Base-by-base conservation (phyloP, 495 filamentous ascomycete species). In the Penicillium pulvis region DNA sequence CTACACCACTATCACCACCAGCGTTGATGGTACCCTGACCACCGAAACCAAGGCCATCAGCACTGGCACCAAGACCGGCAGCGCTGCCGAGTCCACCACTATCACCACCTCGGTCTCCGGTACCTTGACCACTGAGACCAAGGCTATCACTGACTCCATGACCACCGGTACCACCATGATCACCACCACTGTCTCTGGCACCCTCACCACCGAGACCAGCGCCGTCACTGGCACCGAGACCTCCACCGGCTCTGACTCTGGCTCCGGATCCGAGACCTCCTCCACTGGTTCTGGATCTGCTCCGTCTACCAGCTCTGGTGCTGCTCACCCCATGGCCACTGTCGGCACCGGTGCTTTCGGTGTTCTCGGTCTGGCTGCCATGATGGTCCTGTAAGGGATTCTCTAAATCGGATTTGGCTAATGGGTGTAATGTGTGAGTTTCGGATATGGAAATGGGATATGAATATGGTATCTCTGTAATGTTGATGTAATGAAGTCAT, bases 301-400 rank as follows among this genome's bases (percentile, higher is more conserved):
- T 19, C 51, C 71, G 44, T 62, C 66, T 6, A 56, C 63, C 51
- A 66, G 65, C 36, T 60, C 63, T 14, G 70, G 53, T 42, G 69
- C 65, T 48, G 76, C 71, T 59, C 62, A 68, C 56, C 67, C 69
- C 56, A 66, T 72, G 65, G 65, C 68, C 28, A 68, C 75, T 24
- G 58, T 72, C 35, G 71, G 72, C 55, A 72, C 65, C 53, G 73
- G 74, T 51, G 71, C 70, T 33, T 55, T 71, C 19, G 75, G 75
- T 51, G 73, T 60, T 45, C 59, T 77, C 35, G 75, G 74, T 48
- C 63, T 78, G 42, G 71, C 74, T 53, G 77, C 75, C 42, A 55
- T 79, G 42, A 57, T 79, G 36, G 64, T 74, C n/a, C 66, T 78
- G 60, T 79, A 77, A 73, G 59, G 19, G 44, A 7, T 2, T 30